Conservation (phyloP, 73 alveolate species). For the Tetrahymena borealis region DNA sequence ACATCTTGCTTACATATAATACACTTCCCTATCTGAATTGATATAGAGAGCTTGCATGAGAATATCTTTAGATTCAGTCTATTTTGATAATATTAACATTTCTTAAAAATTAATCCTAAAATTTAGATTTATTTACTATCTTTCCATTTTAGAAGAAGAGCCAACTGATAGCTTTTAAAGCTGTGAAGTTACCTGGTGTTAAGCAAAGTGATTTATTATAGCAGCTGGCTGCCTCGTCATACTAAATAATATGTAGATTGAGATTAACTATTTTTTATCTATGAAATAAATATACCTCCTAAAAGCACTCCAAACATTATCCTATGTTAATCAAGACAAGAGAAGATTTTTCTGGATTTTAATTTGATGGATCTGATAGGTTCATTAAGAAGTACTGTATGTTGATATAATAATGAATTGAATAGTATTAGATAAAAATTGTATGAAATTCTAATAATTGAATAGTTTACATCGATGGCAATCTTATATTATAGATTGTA, state of each 20-base stretch:
- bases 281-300: background rate
- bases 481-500: background rate
- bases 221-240: background rate
- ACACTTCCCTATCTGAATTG: background rate
- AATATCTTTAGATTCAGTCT: background rate
- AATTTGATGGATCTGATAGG: background rate
- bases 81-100: background rate
- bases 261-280: background rate
- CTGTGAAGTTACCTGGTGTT: background rate
- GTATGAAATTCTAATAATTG: no score
- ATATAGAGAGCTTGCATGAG: background rate
- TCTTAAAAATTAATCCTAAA: background rate
- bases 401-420: no score
- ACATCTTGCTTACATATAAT: background rate
- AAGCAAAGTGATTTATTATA: background rate
- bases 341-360: background rate
- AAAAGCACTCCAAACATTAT: background rate
- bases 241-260: background rate
- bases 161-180: background rate
- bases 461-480: background rate
- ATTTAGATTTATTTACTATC: background rate
- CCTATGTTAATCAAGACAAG: background rate
- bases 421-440: no score
- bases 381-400: background rate
- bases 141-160: background rate